Conservation (phyloP, 2,329 filamentous ascomycete species). For the Trichoderma afroharzianum region DNA sequence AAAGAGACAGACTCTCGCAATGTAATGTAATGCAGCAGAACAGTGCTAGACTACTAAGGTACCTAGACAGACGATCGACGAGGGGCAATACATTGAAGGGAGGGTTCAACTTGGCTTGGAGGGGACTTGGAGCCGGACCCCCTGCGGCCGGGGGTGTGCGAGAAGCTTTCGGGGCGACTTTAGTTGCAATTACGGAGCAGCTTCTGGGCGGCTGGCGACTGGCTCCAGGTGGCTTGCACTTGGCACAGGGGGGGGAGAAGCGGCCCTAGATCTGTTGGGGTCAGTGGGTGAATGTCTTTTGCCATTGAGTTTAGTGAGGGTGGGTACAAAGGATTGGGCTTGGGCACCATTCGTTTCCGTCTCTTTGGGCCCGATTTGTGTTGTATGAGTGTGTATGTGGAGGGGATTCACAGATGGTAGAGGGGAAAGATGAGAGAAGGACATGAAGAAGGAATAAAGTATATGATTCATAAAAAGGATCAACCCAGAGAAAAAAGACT, state of each 20-base stretch:
- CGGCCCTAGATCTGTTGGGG: constrained; percentile 16
- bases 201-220: not conserved
- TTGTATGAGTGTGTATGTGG: not conserved
- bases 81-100: constrained; percentile 3
- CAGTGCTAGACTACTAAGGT: not conserved
- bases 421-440: too few species aligned
- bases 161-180: constrained; percentile 9
- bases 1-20: not conserved
- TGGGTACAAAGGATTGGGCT: not conserved
- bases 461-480: not conserved
- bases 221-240: constrained; percentile 5
- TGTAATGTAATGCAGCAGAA: not conserved
- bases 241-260: constrained; percentile 3
- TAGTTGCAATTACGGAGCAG: constrained; percentile 7
- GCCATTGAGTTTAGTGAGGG: not conserved
- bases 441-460: not conserved
- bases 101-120: not conserved
- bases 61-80: not conserved
- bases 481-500: not conserved
- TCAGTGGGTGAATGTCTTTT: constrained; percentile 6
- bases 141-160: not conserved
- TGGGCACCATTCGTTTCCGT: not conserved
- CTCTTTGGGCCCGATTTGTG: not conserved
- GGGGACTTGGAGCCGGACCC: not conserved
- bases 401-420: not conserved